phyloP scores from a whole-genome alignment of 202 grass and related monocot species.

The Brachypodium distachyon region DNA sequence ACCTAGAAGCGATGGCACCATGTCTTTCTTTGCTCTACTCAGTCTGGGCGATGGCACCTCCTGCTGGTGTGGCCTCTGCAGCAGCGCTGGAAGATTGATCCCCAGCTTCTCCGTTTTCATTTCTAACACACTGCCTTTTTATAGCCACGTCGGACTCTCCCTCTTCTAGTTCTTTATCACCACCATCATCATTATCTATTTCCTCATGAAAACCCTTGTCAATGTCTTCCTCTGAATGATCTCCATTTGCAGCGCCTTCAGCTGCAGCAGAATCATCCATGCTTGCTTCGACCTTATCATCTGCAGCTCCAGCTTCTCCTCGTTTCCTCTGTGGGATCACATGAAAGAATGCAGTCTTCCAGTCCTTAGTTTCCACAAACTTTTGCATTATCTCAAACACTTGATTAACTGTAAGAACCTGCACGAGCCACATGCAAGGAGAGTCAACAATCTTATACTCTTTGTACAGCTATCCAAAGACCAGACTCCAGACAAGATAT shows the following conservation, averaged over 20 bases:
- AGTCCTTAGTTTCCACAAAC: slow-evolving; percentile 85
- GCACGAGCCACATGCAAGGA: neutral
- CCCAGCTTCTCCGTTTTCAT: slow-evolving; percentile 13
- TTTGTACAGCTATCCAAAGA: neutral
- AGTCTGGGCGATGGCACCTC: neutral
- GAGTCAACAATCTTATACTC: neutral
- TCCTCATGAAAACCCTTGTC: neutral
- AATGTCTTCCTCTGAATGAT: neutral
- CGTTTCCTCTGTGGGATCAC: slow-evolving; percentile 76
- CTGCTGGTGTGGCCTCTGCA: neutral
- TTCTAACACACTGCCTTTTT: slow-evolving; percentile 38
- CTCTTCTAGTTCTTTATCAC: neutral
- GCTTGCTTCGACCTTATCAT: neutral
- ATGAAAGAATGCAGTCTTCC: slow-evolving; percentile 87
- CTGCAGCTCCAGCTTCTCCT: slow-evolving; percentile 26
- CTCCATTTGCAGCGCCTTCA: neutral
- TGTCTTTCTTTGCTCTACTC: slow-evolving; percentile 11
- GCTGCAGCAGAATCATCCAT: neutral
- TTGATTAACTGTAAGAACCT: slow-evolving; percentile 98
- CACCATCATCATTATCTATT: neutral
- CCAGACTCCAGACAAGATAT: neutral
- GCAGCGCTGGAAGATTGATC: neutral
- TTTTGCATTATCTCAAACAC: slow-evolving; percentile 96
- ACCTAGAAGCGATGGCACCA: neutral
- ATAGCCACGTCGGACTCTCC: slow-evolving; percentile 11